Evolutionary conservation across 202 grass and related monocot species (phyloP), one percentile per base, ranked within the genome.

Genomic region (Hordeum pubiflorum): DNA sequence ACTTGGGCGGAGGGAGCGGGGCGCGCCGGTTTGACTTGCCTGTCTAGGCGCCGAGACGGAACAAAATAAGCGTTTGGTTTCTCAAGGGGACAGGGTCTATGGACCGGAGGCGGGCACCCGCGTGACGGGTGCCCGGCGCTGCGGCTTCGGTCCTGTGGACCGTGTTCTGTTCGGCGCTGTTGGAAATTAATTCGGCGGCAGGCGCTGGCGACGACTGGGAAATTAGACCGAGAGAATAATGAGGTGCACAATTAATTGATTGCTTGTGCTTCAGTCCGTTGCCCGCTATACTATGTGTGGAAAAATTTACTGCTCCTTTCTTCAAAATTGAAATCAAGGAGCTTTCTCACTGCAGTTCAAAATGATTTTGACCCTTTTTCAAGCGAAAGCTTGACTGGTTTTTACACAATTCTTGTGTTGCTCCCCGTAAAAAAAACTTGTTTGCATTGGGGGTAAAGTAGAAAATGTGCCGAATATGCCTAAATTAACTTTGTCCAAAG

Each of bases 21-120:
- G 46, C 58, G 15, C 34, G 23, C 74, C 66, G 14, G 80, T 83
- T 88, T 88, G 86, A 88, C 86, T 41, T 58, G 4, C 50, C 2
- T 58, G 59, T 79, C 59, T 26, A 31, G 44, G 44, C 26, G 58
- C 7, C 26, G 20, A 12, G 29, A 17, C 18, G 50, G 7, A 17
- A 54, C 50, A 54, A 37, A 41, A 59, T 24, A 2, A 9, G 33
- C 52, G 58, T 17, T 10, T 20, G 36, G 11, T 2, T 37, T 3
- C 13, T 63, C 15, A 1, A 1, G 17, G 0, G 9, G 11, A 75
- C 75, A 22, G 11, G 67, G 68, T 60, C 75, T 32, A 79, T 75
- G 12, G 38, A 84, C 58, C 26, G 4, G 57, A n/a, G 0, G 18
- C 9, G n/a, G 38, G 18, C 4, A 9, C 18, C 18, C 23, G 9